Conservation (phyloP, 2,329 filamentous ascomycete genomes). For the Myotisia sp. region DNA sequence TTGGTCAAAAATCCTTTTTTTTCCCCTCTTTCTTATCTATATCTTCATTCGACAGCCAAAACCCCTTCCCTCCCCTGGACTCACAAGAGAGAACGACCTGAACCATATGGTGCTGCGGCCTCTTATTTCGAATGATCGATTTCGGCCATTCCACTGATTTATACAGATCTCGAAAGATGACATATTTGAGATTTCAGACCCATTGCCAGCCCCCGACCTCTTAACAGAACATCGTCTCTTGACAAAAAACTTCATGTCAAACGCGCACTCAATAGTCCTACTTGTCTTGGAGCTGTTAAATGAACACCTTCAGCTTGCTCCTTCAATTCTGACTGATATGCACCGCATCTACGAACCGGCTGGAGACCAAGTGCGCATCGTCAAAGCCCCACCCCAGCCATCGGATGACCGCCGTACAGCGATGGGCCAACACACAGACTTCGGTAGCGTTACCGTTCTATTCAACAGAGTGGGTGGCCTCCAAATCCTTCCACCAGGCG, state of each 20-base stretch:
- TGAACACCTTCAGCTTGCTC: conserved; percentile 29
- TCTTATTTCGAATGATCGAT: not conserved
- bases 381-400: conserved; percentile 36
- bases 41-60: no score
- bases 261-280: conserved; percentile 33
- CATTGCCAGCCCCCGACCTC: conserved; percentile 31
- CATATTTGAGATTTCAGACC: conserved; percentile 28
- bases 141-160: not conserved
- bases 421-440: conserved; percentile 43
- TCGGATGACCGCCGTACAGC: conserved; percentile 29
- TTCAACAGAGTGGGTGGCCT: conserved; percentile 44
- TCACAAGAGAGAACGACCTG: no score
- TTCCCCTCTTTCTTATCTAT: no score
- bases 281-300: conserved; percentile 34
- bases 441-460: conserved; percentile 41
- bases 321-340: conserved; percentile 30
- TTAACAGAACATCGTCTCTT: conserved; percentile 24
- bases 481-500: conserved; percentile 36
- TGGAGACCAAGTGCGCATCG: conserved; percentile 42
- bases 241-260: conserved; percentile 32
- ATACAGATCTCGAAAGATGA: conserved; percentile 39
- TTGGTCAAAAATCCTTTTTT: conserved; percentile 16
- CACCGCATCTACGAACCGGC: conserved; percentile 32
- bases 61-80: no score
- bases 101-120: no score